Percentiles rank a stretch among this genome's conserved stretches.
These are phyloP conservation scores for Malassezia slooffiae DNA, from an alignment of 1,284 basidiomycete genomes.

Conservation along the genomic window DNA sequence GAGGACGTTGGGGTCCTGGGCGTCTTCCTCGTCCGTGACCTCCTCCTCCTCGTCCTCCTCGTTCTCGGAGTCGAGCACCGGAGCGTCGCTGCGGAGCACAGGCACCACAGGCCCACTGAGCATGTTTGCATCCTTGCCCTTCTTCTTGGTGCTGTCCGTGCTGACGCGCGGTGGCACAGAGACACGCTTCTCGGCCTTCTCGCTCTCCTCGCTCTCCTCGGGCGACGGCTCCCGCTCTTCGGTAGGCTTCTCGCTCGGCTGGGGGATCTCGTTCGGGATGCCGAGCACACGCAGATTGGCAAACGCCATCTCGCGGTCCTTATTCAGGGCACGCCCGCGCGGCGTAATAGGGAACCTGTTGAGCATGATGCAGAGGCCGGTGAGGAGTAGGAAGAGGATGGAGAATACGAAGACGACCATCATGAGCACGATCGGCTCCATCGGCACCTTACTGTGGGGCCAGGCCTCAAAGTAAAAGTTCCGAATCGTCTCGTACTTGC, in stretches of 20 bases:
- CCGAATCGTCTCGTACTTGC: too few species aligned
- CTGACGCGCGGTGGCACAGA: too few species aligned
- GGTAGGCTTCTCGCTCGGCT: too few species aligned
- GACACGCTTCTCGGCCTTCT: too few species aligned
- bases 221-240: too few species aligned
- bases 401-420: background rate
- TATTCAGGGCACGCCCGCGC: too few species aligned
- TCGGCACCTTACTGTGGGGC: conserved; percentile 9
- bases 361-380: background rate
- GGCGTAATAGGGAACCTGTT: background rate
- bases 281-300: conserved; percentile 12
- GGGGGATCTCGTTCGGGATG: background rate
- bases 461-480: conserved; percentile 10
- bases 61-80: background rate
- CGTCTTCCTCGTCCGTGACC: background rate
- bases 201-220: background rate
- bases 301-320: conserved; percentile 8
- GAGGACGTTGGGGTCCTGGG: too few species aligned
- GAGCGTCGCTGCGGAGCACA: conserved; percentile 11
- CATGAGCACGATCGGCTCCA: background rate
- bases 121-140: conserved; percentile 10
- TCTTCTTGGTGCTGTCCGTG: conserved; percentile 1
- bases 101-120: conserved; percentile 13
- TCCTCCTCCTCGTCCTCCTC: background rate
- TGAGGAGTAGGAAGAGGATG: background rate